These are phyloP conservation scores for Picocystis salinarum DNA, from an alignment of 139 green algal species.

Conservation along the genomic window DNA sequence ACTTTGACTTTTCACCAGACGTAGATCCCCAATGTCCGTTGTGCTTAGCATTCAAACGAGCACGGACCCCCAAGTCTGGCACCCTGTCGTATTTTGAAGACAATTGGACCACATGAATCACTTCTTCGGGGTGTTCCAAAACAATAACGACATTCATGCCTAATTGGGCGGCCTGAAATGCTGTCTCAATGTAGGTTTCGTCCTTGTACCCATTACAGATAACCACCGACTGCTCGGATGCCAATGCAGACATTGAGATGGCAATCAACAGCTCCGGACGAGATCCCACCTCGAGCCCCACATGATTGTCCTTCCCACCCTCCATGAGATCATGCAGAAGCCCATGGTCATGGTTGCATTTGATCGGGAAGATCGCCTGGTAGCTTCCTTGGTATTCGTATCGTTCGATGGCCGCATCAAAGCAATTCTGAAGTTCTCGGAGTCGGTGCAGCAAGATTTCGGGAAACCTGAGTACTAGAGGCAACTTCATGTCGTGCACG, in stretches of 20 bases:
- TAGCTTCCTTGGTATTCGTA: conserved; percentile 18
- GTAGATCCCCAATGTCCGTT: conserved; percentile 42
- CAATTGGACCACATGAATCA: conserved; percentile 12
- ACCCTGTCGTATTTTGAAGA: conserved; percentile 1
- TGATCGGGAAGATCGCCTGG: conserved; percentile 40
- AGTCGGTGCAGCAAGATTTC: conserved; percentile 21
- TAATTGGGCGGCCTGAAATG: conserved; percentile 24
- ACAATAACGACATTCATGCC: conserved; percentile 36
- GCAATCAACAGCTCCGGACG: conserved; percentile 47
- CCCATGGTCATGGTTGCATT: conserved; percentile 35
- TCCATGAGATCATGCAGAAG: conserved; percentile 27
- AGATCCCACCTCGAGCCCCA: conserved; percentile 37
- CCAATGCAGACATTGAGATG: conserved; percentile 9
- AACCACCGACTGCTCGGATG: conserved; percentile 11
- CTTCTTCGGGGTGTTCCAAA: conserved; percentile 28
- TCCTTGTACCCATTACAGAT: conserved; percentile 63
- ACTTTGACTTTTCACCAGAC: conserved; percentile 31
- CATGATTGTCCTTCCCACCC: conserved; percentile 13
- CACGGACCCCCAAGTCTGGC: conserved; percentile 31
- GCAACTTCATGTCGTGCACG: conserved; percentile 9
- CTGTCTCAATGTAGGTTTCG: conserved; percentile 36
- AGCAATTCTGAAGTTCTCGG: conserved; percentile 16
- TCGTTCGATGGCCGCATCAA: conserved; percentile 13
- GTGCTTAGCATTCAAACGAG: conserved; percentile 34
- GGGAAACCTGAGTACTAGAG: conserved; percentile 27